phyloP scores from a whole-genome alignment of 192 early-diverging fungal species.

The Coemansia sp. region DNA sequence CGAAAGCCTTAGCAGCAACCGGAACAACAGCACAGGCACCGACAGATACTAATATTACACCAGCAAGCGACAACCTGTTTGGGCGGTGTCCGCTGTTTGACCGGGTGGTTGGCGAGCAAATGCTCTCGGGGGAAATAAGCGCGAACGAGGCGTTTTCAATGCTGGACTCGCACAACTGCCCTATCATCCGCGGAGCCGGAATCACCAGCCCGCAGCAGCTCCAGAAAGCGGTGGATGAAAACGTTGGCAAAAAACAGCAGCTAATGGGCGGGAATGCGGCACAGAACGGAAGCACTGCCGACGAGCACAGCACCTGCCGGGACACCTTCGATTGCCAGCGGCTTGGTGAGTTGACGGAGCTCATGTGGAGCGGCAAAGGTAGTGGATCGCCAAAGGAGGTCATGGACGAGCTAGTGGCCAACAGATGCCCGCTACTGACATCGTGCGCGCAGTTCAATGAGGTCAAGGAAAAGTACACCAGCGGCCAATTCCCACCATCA shows the following conservation, averaged over 20 bases:
- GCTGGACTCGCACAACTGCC: conserved; percentile 52
- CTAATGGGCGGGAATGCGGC: background rate
- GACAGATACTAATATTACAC: background rate
- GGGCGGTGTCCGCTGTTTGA: conserved; percentile 49
- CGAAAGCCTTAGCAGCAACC: background rate
- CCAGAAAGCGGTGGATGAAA: conserved; percentile 26
- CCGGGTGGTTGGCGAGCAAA: conserved; percentile 33
- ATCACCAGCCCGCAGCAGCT: conserved; percentile 50
- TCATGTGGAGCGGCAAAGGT: conserved; percentile 18
- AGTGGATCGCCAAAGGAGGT: conserved; percentile 19
- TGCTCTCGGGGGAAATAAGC: conserved; percentile 41
- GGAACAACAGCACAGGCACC: background rate
- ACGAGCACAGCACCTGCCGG: conserved; percentile 10
- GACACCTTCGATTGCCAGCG: conserved; percentile 18
- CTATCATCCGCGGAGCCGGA: conserved; percentile 50
- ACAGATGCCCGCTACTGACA: conserved; percentile 34
- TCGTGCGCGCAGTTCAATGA: conserved; percentile 32
- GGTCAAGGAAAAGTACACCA: conserved; percentile 26
- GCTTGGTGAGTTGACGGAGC: conserved; percentile 18
- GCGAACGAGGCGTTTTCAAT: conserved; percentile 50
- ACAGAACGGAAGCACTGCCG: background rate
- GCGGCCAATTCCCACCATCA: conserved; percentile 26
- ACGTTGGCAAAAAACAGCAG: conserved; percentile 1
- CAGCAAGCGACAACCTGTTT: conserved; percentile 16
- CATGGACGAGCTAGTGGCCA: conserved; percentile 37